Evolutionary conservation across 2,329 filamentous ascomycete genomes (phyloP), one percentile per base, ranked within the genome.

Genomic region (Colletotrichum sp.): DNA sequence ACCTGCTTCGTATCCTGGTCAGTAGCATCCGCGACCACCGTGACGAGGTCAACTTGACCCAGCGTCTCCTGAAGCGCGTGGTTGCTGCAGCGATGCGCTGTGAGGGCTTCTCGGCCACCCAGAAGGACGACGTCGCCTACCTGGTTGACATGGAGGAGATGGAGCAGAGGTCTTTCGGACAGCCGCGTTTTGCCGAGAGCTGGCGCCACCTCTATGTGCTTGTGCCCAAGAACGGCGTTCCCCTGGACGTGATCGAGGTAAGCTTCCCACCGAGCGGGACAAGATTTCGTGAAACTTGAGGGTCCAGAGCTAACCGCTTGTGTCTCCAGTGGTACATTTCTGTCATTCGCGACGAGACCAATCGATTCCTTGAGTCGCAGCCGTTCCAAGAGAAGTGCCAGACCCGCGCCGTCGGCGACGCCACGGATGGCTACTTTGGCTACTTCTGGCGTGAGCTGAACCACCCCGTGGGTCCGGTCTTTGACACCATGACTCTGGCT

Each of bases 121-220:
- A 91, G 85, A 93, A 93, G 83, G 90, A 92, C 78, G 88, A 91
- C 78, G 85, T 93, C 77, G 86, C 89, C 8, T 86, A 79, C 68
- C 68, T 86, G n/a, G 83, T 83, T 4, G 80, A 82, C 18, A 78
- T 91, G 76, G 56, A 80, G 0, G 82, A 86, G 1, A 61, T 77
- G 18, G 84, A 85, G 62, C 77, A 84, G 65, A 80, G 79, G 8
- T 81, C 84, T 27, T 88, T 86, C 78, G 87, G 87, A 62, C 85
- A 89, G 79, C 90, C 91, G 2, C 85, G 83, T 6, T 86, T 85
- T 68, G 86, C 90, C 2, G 77, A 85, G 22, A 77, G 82, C 39
- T 93, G 91, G 91, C 80, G 84, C 28, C 87, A 91, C 76, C 85
- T 89, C 76, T 90, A 90, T 79, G 86, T 87, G 1, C 82, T 93